phyloP scores from a whole-genome alignment of 2,329 filamentous ascomycete genomes.

The Fusarium secorum region DNA sequence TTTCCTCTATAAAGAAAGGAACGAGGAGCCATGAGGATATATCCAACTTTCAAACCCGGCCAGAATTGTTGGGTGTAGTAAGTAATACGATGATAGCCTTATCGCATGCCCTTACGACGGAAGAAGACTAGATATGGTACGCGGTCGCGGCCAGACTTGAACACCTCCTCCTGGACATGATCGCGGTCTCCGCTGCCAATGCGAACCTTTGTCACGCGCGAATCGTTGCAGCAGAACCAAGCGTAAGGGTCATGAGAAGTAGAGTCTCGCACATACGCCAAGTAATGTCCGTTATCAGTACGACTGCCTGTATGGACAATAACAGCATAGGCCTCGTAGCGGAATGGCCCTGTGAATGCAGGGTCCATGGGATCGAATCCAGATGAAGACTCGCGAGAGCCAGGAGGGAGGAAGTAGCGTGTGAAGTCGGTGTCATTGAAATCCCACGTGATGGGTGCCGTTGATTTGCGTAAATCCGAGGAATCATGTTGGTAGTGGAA shows the following conservation, averaged over 20 bases:
- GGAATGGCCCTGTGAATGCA: conserved; percentile 64
- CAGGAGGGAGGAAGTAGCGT: conserved; percentile 51
- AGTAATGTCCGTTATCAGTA: conserved; percentile 81
- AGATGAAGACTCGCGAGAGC: conserved; percentile 43
- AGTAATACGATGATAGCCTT: not conserved
- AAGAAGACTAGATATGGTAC: conserved; percentile 60
- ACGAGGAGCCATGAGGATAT: not conserved
- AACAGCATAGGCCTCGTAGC: conserved; percentile 87
- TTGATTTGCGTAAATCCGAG: conserved; percentile 66
- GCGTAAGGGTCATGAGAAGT: conserved; percentile 52
- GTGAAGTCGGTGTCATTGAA: conserved; percentile 71
- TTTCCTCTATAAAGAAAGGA: not conserved
- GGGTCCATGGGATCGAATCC: conserved; percentile 48
- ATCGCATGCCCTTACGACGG: conserved; percentile 47
- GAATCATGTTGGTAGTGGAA: conserved; percentile 50
- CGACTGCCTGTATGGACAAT: conserved; percentile 76
- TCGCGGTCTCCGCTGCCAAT: conserved; percentile 49
- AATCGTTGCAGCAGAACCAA: conserved; percentile 62
- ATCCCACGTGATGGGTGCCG: conserved; percentile 77
- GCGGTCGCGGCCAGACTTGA: conserved; percentile 48
- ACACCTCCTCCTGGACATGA: conserved; percentile 51
- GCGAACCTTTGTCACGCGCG: conserved; percentile 50
- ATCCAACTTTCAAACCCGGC: not conserved
- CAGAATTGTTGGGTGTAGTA: not conserved
- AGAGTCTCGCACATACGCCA: conserved; percentile 70